Conservation (phyloP, 1,284 basidiomycete species). For the Cutaneotrichosporon cavernicola region DNA sequence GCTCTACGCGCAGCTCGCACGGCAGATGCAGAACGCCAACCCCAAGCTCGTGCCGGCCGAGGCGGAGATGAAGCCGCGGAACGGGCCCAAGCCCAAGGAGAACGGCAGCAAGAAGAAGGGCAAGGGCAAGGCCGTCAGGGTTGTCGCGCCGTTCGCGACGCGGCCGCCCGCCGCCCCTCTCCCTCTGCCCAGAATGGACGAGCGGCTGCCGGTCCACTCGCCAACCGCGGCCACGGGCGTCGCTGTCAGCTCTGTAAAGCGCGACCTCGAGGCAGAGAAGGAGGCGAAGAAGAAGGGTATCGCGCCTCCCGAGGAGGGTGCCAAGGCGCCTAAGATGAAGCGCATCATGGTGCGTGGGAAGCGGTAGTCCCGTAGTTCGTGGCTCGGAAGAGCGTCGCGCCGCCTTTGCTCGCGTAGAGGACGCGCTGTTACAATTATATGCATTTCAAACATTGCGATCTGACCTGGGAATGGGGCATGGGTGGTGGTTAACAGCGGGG, state of each 20-base stretch:
- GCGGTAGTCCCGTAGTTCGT: slow-evolving; percentile 26
- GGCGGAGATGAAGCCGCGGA: slow-evolving; percentile 16
- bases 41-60: slow-evolving; percentile 60
- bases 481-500: background rate
- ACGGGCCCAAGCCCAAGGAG: slow-evolving; percentile 17
- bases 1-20: slow-evolving; percentile 70
- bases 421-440: slow-evolving; percentile 28
- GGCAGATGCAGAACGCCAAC: slow-evolving; percentile 70
- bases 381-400: slow-evolving; percentile 5
- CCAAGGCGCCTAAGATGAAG: slow-evolving; percentile 48
- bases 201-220: slow-evolving; percentile 50
- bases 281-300: slow-evolving; percentile 50
- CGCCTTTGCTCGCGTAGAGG: slow-evolving; percentile 30
- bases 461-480: too few species aligned
- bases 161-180: slow-evolving; percentile 42
- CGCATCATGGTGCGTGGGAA: slow-evolving; percentile 45
- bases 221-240: slow-evolving; percentile 48
- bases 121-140: slow-evolving; percentile 10
- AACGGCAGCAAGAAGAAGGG: slow-evolving; percentile 21
- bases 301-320: slow-evolving; percentile 25
- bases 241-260: slow-evolving; percentile 47
- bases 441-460: slow-evolving; percentile 27
- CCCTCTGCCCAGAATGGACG: slow-evolving; percentile 45
- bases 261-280: slow-evolving; percentile 51
- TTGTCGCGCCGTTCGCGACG: slow-evolving; percentile 25